Evolutionary conservation across 352 stramenopile species (phyloP), one percentile per base, ranked within the genome.

Genomic region (Phytopythium mirpurense): DNA sequence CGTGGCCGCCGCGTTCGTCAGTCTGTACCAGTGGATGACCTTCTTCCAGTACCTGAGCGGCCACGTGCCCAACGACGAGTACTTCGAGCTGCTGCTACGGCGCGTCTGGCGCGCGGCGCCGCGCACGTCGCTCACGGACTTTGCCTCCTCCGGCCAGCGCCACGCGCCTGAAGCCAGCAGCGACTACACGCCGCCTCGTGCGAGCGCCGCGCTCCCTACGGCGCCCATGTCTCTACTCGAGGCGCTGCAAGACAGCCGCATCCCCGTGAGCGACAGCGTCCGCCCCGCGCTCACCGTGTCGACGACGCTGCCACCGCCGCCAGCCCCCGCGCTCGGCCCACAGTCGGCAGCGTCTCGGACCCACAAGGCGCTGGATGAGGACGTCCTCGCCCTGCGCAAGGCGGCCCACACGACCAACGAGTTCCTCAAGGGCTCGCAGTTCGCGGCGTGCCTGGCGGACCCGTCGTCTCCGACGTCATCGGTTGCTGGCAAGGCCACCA

Each of bases 21-120:
- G 84, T 50, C 67, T 82, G 44, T 70, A 70, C 38, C 80, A 90
- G 51, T 90, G 80, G 80, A 70, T 87, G 54, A 77, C 63, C 27
- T 90, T 83, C 55, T 89, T 88, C 55, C 80, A 89, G 60, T 90
- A 75, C 59, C 60, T 86, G 16, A 77, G 73, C 29, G 78, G 69
- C n/a, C 66, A 86, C 56, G 65, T 75, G 15, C 78, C 75, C 8
- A 90, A 73, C 36, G 73, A 89, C 23, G 80, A 90, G 54, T 88
- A 83, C 67, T 90, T 88, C 57, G 80, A 90, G 34, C 48, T 90
- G 12, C 52, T 90, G 24, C 66, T 90, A 52, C 84, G 79, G 42
- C 77, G 80, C 29, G 80, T 86, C 19, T 90, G 80, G 80, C 75
- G 74, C 41, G 80, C 71, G 5, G 67, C 69, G 19, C 63, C 52